These are phyloP conservation scores for Nannizziopsis arthrosporioides DNA, from an alignment of 2,329 filamentous ascomycete species.

Conservation along the genomic window DNA sequence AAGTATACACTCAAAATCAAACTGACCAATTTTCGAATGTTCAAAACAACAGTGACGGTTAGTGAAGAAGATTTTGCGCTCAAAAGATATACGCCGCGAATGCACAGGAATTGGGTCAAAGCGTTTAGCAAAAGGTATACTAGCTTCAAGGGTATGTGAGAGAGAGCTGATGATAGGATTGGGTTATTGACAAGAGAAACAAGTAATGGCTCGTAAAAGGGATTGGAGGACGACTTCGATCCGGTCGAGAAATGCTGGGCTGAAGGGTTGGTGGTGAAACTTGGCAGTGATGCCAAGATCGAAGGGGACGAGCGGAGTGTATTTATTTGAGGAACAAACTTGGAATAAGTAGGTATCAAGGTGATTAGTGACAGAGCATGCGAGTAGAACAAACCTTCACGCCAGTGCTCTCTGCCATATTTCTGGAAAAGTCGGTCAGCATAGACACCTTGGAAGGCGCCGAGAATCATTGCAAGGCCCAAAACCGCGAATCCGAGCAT, in stretches of 20 bases:
- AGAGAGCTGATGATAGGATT: constrained; percentile 20
- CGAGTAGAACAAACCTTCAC: constrained; percentile 92
- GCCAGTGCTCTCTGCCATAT: constrained; percentile 76
- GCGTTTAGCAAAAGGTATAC: constrained; percentile 43
- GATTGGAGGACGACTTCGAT: constrained; percentile 29
- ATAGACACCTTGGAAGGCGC: constrained; percentile 89
- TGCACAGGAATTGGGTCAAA: constrained; percentile 85
- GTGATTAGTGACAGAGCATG: constrained; percentile 41
- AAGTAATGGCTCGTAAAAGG: constrained; percentile 28
- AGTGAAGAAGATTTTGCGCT: constrained; percentile 79
- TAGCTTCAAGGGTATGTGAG: constrained; percentile 26
- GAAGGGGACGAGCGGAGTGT: constrained; percentile 27
- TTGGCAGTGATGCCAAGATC: constrained; percentile 20
- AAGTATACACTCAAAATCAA: constrained; percentile 84
- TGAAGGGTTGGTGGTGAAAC: neutral
- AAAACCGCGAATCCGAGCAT: constrained; percentile 64
- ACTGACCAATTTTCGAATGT: constrained; percentile 87
- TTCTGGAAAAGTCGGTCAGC: constrained; percentile 78
- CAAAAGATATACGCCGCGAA: constrained; percentile 89
- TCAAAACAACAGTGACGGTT: constrained; percentile 92
- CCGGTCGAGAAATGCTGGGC: constrained; percentile 55
- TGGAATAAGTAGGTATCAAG: constrained; percentile 30
- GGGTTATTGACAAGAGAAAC: constrained; percentile 16
- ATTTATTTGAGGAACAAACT: constrained; percentile 28
- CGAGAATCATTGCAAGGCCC: constrained; percentile 76